Evolutionary conservation across 768 basidiomycete genomes (phyloP).

Genomic region (Scleroderma bovista): DNA sequence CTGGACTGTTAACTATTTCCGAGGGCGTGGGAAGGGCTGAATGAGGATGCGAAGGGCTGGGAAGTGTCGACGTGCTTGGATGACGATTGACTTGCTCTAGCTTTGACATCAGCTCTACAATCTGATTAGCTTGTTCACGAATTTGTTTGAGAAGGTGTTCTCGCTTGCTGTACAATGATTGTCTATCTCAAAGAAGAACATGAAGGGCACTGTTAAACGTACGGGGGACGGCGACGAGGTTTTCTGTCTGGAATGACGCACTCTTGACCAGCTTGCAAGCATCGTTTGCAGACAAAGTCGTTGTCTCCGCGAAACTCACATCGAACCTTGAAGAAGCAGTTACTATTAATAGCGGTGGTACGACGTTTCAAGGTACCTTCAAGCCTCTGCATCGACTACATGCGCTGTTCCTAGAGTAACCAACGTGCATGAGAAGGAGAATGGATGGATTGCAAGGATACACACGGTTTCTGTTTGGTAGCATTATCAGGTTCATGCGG

Average conservation of each 20-base stretch:
- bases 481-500: constrained; percentile 15
- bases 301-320: constrained; percentile 71
- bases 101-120: constrained; percentile 64
- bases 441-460: not conserved
- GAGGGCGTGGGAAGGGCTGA: constrained; percentile 32
- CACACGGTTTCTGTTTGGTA: constrained; percentile 20
- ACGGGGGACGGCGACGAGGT: constrained; percentile 77
- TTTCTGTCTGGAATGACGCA: constrained; percentile 82
- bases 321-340: constrained; percentile 46
- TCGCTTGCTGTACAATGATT: constrained; percentile 51
- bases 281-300: constrained; percentile 67
- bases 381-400: constrained; percentile 65
- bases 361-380: constrained; percentile 31
- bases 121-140: constrained; percentile 66
- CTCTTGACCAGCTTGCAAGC: constrained; percentile 62
- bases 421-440: not conserved
- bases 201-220: constrained; percentile 21
- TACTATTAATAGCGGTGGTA: not conserved
- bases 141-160: constrained; percentile 76
- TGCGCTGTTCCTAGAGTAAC: constrained; percentile 43
- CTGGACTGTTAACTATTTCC: constrained; percentile 16
- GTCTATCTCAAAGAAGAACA: not conserved
- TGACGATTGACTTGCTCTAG: constrained; percentile 45
- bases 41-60: constrained; percentile 26
- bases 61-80: constrained; percentile 9